Evolutionary conservation across 805 yeast species (phyloP), one percentile per base, ranked within the genome.

Genomic region (Candida adriatica): DNA sequence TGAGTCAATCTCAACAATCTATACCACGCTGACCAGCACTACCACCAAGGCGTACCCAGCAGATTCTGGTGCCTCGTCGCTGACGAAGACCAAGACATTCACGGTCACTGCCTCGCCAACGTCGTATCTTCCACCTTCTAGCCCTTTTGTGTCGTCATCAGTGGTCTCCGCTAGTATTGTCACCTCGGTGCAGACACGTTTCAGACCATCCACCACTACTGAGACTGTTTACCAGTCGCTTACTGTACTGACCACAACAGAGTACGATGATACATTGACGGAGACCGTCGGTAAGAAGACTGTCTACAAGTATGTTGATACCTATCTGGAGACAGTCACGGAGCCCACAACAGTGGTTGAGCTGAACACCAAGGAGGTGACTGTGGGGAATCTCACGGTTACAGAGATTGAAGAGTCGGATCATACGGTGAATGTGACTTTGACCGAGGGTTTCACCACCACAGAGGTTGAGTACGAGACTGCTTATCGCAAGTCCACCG

Each of bases 351-450:
- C 41, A 8, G 33, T 32, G 5, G 31, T 43, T 2, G 17, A 26
- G 4, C 35, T 43, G 3, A 37, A 31, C 16, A 37, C 43, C 34
- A 31, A 43, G 32, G 41, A 43, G 23, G 29, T 31, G 33, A 13
- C 37, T 16, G 28, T 45, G 15, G 46, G 51, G 5, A 28, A 37
- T 7, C 41, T 37, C 16, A 52, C 54, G 1, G 34, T 39, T n/a
- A 48, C 57, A 4, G 56, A 51, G 29, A 31, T 34, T 17, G 54
- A 52, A 20, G 51, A 53, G 20, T 49, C 53, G 8, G 46, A 46
- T 25, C 31, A 41, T 15, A 57, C 60, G 5, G 38, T 38, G 13
- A 34, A 23, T 10, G n/a, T 30, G 2, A 28, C 32, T 2, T 8
- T 48, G 2, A 53, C 58, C 0, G 51, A 45, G 7, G 33, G 46